These are phyloP conservation scores for Musa beccarii DNA, from an alignment of 176 grass and related monocot genomes.

Conservation along the genomic window DNA sequence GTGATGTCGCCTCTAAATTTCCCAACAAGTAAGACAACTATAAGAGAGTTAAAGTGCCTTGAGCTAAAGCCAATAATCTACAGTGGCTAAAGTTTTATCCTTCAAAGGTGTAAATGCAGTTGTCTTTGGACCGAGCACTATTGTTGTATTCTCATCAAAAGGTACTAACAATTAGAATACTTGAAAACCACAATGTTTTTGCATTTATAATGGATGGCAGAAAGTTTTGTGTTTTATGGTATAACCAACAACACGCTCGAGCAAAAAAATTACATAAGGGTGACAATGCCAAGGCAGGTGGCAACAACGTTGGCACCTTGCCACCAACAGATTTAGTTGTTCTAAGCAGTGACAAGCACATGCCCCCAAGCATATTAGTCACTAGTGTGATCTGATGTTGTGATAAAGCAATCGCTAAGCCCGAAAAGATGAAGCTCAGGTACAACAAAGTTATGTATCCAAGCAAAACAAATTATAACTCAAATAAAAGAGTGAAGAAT, in stretches of 20 bases:
- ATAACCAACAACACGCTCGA: neutral
- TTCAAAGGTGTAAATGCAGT: neutral
- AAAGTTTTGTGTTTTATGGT: neutral
- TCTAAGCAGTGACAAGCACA: neutral
- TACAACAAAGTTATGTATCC: neutral
- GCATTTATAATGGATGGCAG: neutral
- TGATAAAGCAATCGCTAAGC: neutral
- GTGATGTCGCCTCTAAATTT: no score
- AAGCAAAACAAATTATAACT: neutral
- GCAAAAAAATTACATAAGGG: neutral
- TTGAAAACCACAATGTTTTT: neutral
- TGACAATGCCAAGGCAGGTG: neutral
- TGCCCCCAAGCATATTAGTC: neutral
- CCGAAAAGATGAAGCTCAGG: no score
- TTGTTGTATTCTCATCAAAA: no score
- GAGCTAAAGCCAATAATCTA: neutral
- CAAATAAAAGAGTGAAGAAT: conserved; percentile 15
- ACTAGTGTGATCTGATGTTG: neutral
- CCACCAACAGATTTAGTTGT: neutral
- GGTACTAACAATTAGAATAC: no score
- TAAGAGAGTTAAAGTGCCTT: neutral
- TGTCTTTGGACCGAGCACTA: neutral
- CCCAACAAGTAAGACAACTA: neutral
- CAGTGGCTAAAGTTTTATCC: neutral
- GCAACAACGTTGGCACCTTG: neutral